Percentiles rank a stretch among this genome's conserved stretches.
Conservation (phyloP, 1,284 basidiomycete species). For the Mycosarcoma mackinlayi region DNA sequence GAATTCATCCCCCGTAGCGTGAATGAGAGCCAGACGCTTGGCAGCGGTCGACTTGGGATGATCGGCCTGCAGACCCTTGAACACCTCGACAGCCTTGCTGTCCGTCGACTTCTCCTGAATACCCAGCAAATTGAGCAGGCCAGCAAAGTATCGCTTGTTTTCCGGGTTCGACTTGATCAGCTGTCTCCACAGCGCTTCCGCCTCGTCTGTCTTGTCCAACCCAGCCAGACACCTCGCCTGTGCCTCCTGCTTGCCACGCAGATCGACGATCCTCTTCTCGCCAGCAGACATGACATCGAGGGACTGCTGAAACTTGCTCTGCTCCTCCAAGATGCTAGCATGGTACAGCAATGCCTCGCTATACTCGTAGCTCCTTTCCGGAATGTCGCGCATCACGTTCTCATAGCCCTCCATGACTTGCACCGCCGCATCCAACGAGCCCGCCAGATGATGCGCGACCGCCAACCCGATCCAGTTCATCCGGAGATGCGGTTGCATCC, state of each 20-base stretch:
- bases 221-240: conserved; percentile 72
- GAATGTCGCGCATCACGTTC: conserved; percentile 57
- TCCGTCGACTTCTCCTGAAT: conserved; percentile 71
- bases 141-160: conserved; percentile 81
- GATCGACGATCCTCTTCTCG: conserved; percentile 67
- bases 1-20: conserved; percentile 73
- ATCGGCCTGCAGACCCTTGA: conserved; percentile 40
- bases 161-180: conserved; percentile 89
- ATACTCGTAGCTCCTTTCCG: conserved; percentile 73
- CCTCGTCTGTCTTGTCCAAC: conserved; percentile 75
- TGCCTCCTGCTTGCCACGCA: conserved; percentile 32
- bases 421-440: conserved; percentile 79
- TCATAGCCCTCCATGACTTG: conserved; percentile 77
- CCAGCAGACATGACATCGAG: conserved; percentile 57
- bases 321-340: conserved; percentile 80
- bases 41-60: conserved; percentile 57
- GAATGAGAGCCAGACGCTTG: conserved; percentile 56
- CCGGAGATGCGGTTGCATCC: conserved; percentile 83
- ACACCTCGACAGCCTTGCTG: conserved; percentile 30
- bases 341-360: conserved; percentile 88
- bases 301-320: conserved; percentile 72
- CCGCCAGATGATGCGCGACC: conserved; percentile 86
- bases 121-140: conserved; percentile 77
- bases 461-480: conserved; percentile 91
- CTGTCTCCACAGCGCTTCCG: conserved; percentile 80